phyloP scores from a whole-genome alignment of 495 filamentous ascomycete genomes.

The Echria macrotheca region DNA sequence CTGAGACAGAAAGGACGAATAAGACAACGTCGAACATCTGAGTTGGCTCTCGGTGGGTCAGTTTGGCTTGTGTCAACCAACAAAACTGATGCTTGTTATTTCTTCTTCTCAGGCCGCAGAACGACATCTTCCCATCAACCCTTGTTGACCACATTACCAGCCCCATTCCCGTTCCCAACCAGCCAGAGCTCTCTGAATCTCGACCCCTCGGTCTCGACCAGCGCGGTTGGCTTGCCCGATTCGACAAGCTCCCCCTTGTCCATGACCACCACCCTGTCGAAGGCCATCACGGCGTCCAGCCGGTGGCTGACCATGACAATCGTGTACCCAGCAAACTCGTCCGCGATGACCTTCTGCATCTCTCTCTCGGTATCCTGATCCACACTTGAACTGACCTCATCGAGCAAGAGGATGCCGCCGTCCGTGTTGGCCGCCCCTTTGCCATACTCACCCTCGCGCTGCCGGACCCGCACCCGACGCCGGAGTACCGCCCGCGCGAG shows the following conservation, averaged over 20 bases:
- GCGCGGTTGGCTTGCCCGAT: constrained; percentile 29
- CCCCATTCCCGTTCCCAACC: constrained; percentile 14
- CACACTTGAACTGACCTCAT: constrained; percentile 40
- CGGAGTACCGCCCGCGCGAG: constrained; percentile 57
- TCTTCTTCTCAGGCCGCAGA: not conserved
- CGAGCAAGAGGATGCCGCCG: constrained; percentile 33
- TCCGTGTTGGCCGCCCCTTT: constrained; percentile 16
- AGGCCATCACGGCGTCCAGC: constrained; percentile 41
- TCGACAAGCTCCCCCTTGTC: constrained; percentile 38
- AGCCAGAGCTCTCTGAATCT: constrained; percentile 33
- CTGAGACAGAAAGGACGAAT: not conserved
- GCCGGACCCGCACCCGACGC: constrained; percentile 17
- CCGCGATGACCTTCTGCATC: constrained; percentile 40
- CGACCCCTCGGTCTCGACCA: constrained; percentile 27
- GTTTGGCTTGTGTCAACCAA: not conserved
- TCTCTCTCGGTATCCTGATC: constrained; percentile 39
- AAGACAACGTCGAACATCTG: not conserved
- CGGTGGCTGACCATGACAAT: constrained; percentile 46
- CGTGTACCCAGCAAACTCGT: constrained; percentile 42
- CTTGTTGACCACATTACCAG: too few relatives aligned
- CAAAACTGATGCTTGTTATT: not conserved
- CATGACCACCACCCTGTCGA: constrained; percentile 44
- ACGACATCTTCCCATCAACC: too few relatives aligned
- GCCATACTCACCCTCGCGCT: constrained; percentile 12
- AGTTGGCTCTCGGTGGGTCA: too few relatives aligned